Evolutionary conservation across 2,329 filamentous ascomycete genomes (phyloP).

Genomic region (Cytospora piceae): DNA sequence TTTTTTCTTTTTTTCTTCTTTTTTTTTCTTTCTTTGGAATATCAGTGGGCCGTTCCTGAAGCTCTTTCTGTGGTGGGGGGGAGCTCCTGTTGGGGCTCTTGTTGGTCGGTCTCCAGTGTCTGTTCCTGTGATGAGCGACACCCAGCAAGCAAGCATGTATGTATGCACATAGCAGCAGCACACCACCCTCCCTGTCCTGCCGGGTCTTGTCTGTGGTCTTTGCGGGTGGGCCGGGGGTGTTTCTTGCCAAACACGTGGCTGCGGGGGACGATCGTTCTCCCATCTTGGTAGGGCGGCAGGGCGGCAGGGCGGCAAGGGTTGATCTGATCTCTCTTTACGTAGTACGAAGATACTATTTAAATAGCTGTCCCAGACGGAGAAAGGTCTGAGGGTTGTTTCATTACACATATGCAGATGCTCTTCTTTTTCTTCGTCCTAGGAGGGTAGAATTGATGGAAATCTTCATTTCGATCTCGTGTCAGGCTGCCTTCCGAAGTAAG

Average conservation of each 20-base stretch:
- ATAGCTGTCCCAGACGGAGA: background rate
- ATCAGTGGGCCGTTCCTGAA: background rate
- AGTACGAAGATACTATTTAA: background rate
- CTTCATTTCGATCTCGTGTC: background rate
- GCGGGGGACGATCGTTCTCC: conserved; percentile 9
- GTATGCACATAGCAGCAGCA: background rate
- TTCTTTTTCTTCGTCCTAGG: background rate
- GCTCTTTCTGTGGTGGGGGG: background rate
- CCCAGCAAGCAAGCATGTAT: background rate
- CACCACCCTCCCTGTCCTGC: background rate
- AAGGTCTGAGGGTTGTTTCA: background rate
- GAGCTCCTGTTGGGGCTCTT: background rate
- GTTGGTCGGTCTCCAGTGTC: background rate
- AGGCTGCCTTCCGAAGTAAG: background rate
- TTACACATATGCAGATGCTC: background rate
- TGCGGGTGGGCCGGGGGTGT: background rate
- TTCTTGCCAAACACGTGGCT: conserved; percentile 10
- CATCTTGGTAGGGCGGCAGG: conserved; percentile 2
- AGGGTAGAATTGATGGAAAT: background rate
- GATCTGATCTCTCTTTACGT: background rate
- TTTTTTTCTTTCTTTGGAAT: no score
- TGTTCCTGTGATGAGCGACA: background rate
- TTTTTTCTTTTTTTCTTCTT: no score
- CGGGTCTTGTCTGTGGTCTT: background rate
- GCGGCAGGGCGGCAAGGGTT: background rate